A percentile compares a stretch with the other conserved stretches of the same genome.
phyloP scores from a whole-genome alignment of 257 asterid genomes.

The Solanum clarkiae region DNA sequence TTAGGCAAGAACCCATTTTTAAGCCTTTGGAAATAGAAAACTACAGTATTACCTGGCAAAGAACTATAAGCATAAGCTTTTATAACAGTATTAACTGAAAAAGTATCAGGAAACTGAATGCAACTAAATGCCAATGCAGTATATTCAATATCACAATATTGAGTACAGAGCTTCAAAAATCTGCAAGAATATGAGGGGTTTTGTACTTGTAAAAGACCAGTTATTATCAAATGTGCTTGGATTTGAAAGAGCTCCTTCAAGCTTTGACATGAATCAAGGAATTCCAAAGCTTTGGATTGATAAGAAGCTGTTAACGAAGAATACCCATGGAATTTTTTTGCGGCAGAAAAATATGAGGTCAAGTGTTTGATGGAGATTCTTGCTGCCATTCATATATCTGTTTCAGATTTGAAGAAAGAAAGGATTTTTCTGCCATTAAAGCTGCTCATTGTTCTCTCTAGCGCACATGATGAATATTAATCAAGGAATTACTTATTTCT shows the following conservation, averaged over 20 bases:
- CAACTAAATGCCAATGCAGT: slow-evolving; percentile 35
- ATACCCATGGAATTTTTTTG: background rate
- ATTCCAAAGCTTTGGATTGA: slow-evolving; percentile 20
- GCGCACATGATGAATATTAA: background rate
- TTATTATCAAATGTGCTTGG: slow-evolving; percentile 43
- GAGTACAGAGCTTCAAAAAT: slow-evolving; percentile 31
- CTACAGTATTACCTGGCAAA: slow-evolving; percentile 24
- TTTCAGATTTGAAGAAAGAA: background rate
- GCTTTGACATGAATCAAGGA: slow-evolving; percentile 29
- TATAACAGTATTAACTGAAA: slow-evolving; percentile 54
- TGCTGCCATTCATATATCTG: background rate
- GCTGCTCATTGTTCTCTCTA: background rate
- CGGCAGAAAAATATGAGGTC: background rate
- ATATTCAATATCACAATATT: slow-evolving; percentile 19
- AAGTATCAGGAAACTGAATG: slow-evolving; percentile 39
- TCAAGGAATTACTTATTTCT: background rate
- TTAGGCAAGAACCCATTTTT: slow-evolving; percentile 44
- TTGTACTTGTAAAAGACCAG: slow-evolving; percentile 34
- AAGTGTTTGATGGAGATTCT: background rate
- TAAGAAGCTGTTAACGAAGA: background rate
- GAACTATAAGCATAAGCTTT: slow-evolving; percentile 35
- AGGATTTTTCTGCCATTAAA: background rate
- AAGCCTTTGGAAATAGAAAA: slow-evolving; percentile 43
- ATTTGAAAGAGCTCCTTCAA: slow-evolving; percentile 35
- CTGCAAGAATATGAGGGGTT: slow-evolving; percentile 55